Conservation (phyloP, 208 protist genomes). For the Kentomonas sorsogonicus region DNA sequence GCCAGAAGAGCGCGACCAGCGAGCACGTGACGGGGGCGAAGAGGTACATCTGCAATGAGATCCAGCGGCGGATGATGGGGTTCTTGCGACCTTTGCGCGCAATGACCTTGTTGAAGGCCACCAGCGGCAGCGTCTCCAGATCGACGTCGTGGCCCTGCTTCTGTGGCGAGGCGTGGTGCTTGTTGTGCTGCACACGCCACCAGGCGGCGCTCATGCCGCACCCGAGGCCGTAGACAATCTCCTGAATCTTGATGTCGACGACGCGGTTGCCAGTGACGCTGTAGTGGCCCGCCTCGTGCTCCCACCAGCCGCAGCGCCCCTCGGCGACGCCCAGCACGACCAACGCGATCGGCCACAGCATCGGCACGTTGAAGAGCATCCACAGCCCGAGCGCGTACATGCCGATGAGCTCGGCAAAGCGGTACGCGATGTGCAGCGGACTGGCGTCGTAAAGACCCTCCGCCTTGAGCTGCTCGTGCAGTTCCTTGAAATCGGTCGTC, state of each 20-base stretch:
- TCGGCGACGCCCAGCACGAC: constrained; percentile 54
- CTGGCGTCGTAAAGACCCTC: constrained; percentile 61
- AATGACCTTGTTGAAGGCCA: constrained; percentile 72
- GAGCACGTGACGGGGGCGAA: constrained; percentile 66
- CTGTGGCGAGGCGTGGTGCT: constrained; percentile 71
- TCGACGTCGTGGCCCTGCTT: constrained; percentile 70
- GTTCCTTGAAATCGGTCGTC: constrained; percentile 39
- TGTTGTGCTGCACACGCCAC: constrained; percentile 79
- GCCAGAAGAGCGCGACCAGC: constrained; percentile 70
- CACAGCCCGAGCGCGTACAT: constrained; percentile 45
- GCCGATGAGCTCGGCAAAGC: constrained; percentile 45
- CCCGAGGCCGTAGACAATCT: constrained; percentile 64
- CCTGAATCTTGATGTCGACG: constrained; percentile 62
- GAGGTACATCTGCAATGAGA: constrained; percentile 57
- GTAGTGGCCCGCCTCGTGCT: constrained; percentile 78
- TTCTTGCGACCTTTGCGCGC: constrained; percentile 25
- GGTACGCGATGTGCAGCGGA: constrained; percentile 53
- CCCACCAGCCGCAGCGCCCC: constrained; percentile 76
- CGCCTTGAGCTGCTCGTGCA: constrained; percentile 30
- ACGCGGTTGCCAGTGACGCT: constrained; percentile 46
- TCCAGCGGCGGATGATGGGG: constrained; percentile 43
- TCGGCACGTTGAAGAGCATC: constrained; percentile 38
- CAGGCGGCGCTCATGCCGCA: constrained; percentile 68
- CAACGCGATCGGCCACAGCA: constrained; percentile 34
- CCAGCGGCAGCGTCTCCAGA: constrained; percentile 69